Evolutionary conservation across 257 asterid genomes (phyloP), one percentile per base, ranked within the genome.

Genomic region (Striga asiatica): DNA sequence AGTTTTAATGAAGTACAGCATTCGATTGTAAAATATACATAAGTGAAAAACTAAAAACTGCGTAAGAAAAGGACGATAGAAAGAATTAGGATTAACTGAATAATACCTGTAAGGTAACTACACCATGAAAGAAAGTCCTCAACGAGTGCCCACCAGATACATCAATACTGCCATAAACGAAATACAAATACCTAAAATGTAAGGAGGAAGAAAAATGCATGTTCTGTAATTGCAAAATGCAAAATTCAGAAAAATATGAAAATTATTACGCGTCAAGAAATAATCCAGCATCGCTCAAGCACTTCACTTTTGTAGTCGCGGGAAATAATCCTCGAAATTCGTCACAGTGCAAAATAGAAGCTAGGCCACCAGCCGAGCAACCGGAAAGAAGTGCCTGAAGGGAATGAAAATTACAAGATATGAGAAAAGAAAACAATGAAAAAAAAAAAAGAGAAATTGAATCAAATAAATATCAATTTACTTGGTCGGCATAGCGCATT

Each of bases 311-410:
- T 28, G 81, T 81, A 20, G 72, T 78, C 23, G 68, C 60, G 18
- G 88, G 74, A 52, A 92, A 75, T 25, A 73, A 68, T 27, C 67
- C 57, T 18, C 80, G 68, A 62, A 81, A 92, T 64, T 88, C 82
- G 34, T 92, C 95, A 18, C 99, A 92, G 48, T 92, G 99, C 75
- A 92, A 60, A 43, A 92, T 80, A 10, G 97, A 69, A 60, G 99
- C 97, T 56, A 92, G 76, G 50, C 97, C 99, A 49, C 99, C 99
- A 45, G 99, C 99, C n/a, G 97, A 92, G 84, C 99, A 92, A 35
- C 99, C 99, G 0, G 97, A 76, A 35, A 82, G 99, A 74, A 92
- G 99, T 9, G 95, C 94, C 97, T 92, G 80, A 71, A 67, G 66
- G 35, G 56, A 13, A 41, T 17, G 16, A 32, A 29, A 6, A 11